Evolutionary conservation across 805 yeast genomes (phyloP).

Genomic region (Saccharomycopsis malanga): DNA sequence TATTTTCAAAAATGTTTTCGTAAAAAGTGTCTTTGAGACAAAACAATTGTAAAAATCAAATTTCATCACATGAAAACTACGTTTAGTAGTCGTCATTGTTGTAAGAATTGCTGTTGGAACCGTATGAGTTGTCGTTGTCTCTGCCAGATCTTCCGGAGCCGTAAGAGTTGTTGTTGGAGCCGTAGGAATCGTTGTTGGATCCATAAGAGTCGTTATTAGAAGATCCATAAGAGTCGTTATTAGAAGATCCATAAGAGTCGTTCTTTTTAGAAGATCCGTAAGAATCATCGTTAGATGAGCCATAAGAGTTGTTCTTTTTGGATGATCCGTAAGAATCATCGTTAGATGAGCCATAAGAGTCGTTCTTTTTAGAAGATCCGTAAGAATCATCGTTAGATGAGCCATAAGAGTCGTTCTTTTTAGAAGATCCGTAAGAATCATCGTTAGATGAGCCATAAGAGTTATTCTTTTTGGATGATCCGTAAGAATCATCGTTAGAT

Average conservation of each 20-base stretch:
- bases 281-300: conserved; percentile 25
- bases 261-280: conserved; percentile 29
- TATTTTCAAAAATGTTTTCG: no score
- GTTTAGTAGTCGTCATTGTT: conserved; percentile 24
- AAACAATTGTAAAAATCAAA: conserved; percentile 25
- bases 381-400: conserved; percentile 21
- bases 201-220: conserved; percentile 27
- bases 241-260: conserved; percentile 32
- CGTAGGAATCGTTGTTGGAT: conserved; percentile 24
- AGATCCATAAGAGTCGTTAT: conserved; percentile 27
- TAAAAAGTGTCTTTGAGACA: no score
- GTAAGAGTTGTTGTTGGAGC: conserved; percentile 26
- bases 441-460: conserved; percentile 25
- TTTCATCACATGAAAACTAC: conserved; percentile 21
- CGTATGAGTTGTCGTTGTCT: conserved; percentile 26
- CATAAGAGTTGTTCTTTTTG: conserved; percentile 23
- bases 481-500: conserved; percentile 24
- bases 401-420: conserved; percentile 15
- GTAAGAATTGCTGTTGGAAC: conserved; percentile 19
- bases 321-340: conserved; percentile 16
- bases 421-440: conserved; percentile 23
- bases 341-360: conserved; percentile 26
- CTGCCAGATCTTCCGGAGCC: conserved; percentile 21
- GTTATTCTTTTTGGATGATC: conserved; percentile 24
- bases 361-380: conserved; percentile 22